Percentiles rank a stretch among this genome's conserved stretches.
These are phyloP conservation scores for Chytriomyces hyalinus DNA, from an alignment of 192 early-diverging fungal genomes.

Conservation along the genomic window DNA sequence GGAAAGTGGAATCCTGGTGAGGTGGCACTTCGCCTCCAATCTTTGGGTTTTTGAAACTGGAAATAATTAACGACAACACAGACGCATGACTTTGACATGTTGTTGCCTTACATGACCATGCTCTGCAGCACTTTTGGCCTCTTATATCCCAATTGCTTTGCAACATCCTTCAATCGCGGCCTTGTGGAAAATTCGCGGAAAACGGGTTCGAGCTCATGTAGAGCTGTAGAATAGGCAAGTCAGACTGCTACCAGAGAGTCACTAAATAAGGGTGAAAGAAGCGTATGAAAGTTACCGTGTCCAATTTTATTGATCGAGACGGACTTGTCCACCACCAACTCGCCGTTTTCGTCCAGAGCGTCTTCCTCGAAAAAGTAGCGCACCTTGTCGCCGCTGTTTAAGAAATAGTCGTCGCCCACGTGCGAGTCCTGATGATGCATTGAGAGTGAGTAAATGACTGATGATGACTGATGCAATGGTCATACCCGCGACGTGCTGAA, in stretches of 20 bases:
- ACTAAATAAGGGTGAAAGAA: not conserved
- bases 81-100: constrained; percentile 30
- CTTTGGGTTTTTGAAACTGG: constrained; percentile 52
- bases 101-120: constrained; percentile 79
- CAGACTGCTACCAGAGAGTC: too few relatives aligned
- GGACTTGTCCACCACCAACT: constrained; percentile 63
- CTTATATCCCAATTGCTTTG: constrained; percentile 64
- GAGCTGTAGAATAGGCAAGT: constrained; percentile 45
- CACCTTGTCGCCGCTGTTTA: constrained; percentile 80
- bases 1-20: constrained; percentile 91
- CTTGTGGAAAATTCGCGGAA: constrained; percentile 73
- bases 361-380: constrained; percentile 89
- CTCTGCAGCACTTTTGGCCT: constrained; percentile 83
- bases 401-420: constrained; percentile 88
- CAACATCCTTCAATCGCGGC: constrained; percentile 57
- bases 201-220: constrained; percentile 81
- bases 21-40: constrained; percentile 75
- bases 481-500: constrained; percentile 71
- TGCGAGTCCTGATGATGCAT: constrained; percentile 53
- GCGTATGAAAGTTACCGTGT: constrained; percentile 60
- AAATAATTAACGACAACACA: not conserved
- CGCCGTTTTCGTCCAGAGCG: constrained; percentile 72
- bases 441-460: not conserved
- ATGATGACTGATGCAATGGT: not conserved
- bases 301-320: constrained; percentile 89